Evolutionary conservation across 2,329 filamentous ascomycete genomes (phyloP), one percentile per base, ranked within the genome.

Genomic region (Fusarium subtropicale): DNA sequence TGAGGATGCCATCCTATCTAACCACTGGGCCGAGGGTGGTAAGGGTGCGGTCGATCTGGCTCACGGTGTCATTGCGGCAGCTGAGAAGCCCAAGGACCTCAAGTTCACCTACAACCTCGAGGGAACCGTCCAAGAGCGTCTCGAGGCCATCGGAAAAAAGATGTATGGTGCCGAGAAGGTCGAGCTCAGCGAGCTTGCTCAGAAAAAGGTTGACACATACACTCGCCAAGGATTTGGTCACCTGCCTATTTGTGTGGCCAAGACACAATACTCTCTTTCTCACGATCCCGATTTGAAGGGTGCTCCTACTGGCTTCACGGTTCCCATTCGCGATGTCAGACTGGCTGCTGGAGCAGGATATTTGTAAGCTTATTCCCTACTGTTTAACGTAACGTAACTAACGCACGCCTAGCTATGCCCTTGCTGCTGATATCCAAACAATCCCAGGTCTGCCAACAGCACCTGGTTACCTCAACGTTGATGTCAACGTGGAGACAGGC

Each of bases 361-460:
- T 79, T 82, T 97, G 87, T 93, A 82, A 87, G 90, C 84, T 64
- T 56, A 48, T 56, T 16, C 59, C 10, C 12, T 13, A 20, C 6
- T n/a, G 1, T 48, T n/a, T 3, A 45, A 34, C 26, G 45, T 53
- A 63, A 52, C 12, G 71, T 76, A 66, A 71, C 81, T 85, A 77
- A 85, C 68, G 52, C 10, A 9, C 9, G 34, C 56, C 47, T 71
- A 92, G 91, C 56, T 97, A 97, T 75, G 96, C 96, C 9, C 87
- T 98, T 66, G 96, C 96, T 56, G 96, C 96, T 16, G 96, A 99
- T 77, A 98, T 99, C 71, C 96, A 98, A 85, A 99, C 96, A 2
- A 99, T 99, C 69, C 96, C 96, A 16, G 96, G 96, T 66, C 84
- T 99, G 69, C 95, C 95, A 12, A 98, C 96, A 11, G 95, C 95